Percentiles rank a stretch among this genome's conserved stretches.
Evolutionary conservation across 768 basidiomycete genomes (phyloP).

Genomic region (Kondoa malvinella): DNA sequence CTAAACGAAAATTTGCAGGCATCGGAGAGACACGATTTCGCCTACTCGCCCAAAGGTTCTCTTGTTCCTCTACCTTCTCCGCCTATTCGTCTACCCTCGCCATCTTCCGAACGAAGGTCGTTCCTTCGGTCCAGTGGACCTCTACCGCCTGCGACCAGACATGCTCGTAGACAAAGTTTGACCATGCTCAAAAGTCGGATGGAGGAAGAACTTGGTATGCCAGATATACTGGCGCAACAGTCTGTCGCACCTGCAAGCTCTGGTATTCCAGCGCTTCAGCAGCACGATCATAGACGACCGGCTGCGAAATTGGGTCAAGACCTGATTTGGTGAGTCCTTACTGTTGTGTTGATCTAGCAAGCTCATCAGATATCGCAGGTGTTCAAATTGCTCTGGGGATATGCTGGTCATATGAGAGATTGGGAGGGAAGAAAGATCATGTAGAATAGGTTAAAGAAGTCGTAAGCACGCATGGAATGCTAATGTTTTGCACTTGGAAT

Average conservation of each 20-base stretch:
- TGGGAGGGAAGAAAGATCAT: background rate
- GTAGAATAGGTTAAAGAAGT: too few species aligned
- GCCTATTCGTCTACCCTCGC: conserved; percentile 7
- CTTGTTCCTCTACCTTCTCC: background rate
- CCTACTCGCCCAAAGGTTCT: background rate
- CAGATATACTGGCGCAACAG: background rate
- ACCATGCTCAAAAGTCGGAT: conserved; percentile 13
- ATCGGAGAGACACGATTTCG: conserved; percentile 4
- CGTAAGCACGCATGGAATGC: background rate
- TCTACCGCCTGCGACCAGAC: conserved; percentile 8
- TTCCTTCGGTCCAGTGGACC: background rate
- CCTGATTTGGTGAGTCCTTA: conserved; percentile 10
- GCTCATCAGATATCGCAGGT: background rate
- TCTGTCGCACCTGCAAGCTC: background rate
- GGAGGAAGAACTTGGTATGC: conserved; percentile 18
- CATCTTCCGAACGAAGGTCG: background rate
- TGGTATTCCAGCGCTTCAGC: background rate
- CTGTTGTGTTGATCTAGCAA: background rate
- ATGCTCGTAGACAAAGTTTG: conserved; percentile 16
- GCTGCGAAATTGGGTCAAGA: conserved; percentile 14
- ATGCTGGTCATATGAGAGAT: conserved; percentile 1
- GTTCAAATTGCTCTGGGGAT: background rate
- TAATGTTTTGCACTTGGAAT: background rate
- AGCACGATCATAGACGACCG: conserved; percentile 8
- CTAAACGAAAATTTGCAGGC: conserved; percentile 11